These are phyloP conservation scores for Ceriops zippeliana DNA, from an alignment of 345 rosid genomes.

Conservation along the genomic window DNA sequence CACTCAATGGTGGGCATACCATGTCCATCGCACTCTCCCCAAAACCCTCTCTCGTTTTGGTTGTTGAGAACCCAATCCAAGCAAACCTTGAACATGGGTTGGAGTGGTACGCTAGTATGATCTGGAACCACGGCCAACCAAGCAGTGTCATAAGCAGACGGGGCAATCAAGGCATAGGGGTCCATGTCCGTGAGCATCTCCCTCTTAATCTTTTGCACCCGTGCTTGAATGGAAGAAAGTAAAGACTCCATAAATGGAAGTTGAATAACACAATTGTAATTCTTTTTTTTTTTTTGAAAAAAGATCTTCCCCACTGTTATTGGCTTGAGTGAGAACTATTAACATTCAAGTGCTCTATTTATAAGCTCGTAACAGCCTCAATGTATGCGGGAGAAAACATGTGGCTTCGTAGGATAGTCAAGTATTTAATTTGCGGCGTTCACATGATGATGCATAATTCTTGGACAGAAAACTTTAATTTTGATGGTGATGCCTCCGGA, in stretches of 20 bases:
- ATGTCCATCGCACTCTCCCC: constrained; percentile 43
- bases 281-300: too few relatives aligned
- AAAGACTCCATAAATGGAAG: not conserved
- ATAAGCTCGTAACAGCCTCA: not conserved
- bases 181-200: constrained; percentile 17
- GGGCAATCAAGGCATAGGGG: constrained; percentile 33
- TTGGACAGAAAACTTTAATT: too few relatives aligned
- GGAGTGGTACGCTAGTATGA: not conserved
- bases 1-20: constrained; percentile 30
- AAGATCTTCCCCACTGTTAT: too few relatives aligned
- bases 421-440: too few relatives aligned
- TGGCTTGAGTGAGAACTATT: not conserved
- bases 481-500: too few relatives aligned
- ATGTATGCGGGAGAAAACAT: too few relatives aligned
- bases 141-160: constrained; percentile 59
- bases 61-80: constrained; percentile 54
- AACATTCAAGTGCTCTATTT: not conserved
- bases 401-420: too few relatives aligned
- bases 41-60: constrained; percentile 47
- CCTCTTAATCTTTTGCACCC: constrained; percentile 33
- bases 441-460: too few relatives aligned
- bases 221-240: constrained; percentile 10
- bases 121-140: constrained; percentile 58
- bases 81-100: constrained; percentile 52
- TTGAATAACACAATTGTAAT: too few relatives aligned